phyloP scores from a whole-genome alignment of 345 rosid species.

The Pistacia atlantica region DNA sequence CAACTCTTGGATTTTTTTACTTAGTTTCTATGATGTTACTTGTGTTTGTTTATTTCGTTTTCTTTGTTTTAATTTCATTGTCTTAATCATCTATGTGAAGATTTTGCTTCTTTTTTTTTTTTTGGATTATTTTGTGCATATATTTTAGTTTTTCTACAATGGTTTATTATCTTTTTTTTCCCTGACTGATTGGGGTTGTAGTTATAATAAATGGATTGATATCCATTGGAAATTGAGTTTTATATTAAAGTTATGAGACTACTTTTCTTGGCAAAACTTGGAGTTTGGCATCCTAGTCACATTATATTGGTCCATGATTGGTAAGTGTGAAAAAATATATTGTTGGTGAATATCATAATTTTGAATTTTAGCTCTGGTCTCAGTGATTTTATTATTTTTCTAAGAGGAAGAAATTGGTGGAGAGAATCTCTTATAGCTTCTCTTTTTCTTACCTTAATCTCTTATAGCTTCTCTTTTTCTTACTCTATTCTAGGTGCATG shows the following conservation, averaged over 20 bases:
- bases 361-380: not conserved
- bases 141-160: no score
- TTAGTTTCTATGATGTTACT: not conserved
- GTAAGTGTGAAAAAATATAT: not conserved
- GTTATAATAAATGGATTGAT: no score
- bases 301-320: no score
- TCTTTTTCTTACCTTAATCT: not conserved
- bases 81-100: no score
- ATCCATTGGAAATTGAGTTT: no score
- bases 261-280: no score
- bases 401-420: not conserved
- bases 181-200: no score
- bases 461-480: not conserved
- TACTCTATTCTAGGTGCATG: not conserved
- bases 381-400: not conserved
- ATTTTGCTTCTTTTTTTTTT: not conserved
- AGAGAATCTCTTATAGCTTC: not conserved
- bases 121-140: not conserved
- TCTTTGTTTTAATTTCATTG: no score
- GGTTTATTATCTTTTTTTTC: not conserved
- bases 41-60: no score
- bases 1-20: not conserved
- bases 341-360: not conserved
- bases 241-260: no score
- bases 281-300: no score